Percentiles rank a stretch among this genome's conserved stretches.
These are phyloP conservation scores for Silene vulgaris DNA, from an alignment of 179 eudicot species.

Conservation along the genomic window DNA sequence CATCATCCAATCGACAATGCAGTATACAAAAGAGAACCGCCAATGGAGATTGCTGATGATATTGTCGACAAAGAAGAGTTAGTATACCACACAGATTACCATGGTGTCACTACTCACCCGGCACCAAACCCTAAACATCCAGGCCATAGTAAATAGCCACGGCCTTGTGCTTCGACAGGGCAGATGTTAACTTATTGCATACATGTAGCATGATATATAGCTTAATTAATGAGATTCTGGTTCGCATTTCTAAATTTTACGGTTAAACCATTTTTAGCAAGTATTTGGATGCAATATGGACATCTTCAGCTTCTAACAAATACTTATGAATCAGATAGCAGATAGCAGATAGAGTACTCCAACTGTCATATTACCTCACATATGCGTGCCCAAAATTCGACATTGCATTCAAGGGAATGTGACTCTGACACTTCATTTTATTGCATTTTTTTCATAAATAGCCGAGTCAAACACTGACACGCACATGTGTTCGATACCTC, in stretches of 20 bases:
- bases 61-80: slow-evolving; percentile 27
- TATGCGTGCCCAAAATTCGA: not conserved
- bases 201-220: slow-evolving; percentile 26
- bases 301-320: not conserved
- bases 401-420: not conserved
- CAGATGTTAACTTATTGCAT: slow-evolving; percentile 5
- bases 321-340: not conserved
- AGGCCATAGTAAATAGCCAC: slow-evolving; percentile 21
- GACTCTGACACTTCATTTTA: not conserved
- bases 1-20: slow-evolving; percentile 18
- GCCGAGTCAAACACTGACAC: not conserved
- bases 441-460: not conserved
- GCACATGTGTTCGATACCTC: not conserved
- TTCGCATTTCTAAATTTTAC: slow-evolving; percentile 1
- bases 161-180: slow-evolving; percentile 13
- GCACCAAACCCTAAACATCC: slow-evolving; percentile 53
- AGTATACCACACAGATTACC: slow-evolving; percentile 52
- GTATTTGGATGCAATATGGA: not conserved
- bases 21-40: slow-evolving; percentile 9
- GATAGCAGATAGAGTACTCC: not conserved
- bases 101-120: slow-evolving; percentile 51
- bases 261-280: not conserved
- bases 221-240: slow-evolving; percentile 15
- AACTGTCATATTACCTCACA: not conserved
- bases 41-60: slow-evolving; percentile 6